These are phyloP conservation scores for Colletotrichum acutatum DNA, from an alignment of 2,329 filamentous ascomycete species.

Conservation along the genomic window DNA sequence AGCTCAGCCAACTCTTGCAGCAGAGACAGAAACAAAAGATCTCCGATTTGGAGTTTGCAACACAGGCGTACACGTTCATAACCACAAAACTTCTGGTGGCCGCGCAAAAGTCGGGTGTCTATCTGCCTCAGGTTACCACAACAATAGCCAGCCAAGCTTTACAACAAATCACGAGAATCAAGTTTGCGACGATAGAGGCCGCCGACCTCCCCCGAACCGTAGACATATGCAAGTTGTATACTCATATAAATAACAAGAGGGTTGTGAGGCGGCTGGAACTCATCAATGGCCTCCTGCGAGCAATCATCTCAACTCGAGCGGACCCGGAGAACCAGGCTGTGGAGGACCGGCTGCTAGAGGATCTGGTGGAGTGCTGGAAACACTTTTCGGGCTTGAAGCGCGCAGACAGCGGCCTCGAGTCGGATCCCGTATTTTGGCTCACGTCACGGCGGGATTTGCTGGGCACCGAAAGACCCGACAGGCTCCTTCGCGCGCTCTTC, in stretches of 20 bases:
- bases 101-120: background rate
- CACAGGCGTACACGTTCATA: background rate
- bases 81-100: slow-evolving; percentile 14
- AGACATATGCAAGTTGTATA: slow-evolving; percentile 27
- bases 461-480: slow-evolving; percentile 30
- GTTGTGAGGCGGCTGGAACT: slow-evolving; percentile 18
- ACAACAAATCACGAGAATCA: slow-evolving; percentile 7
- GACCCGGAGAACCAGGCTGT: background rate
- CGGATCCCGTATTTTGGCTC: slow-evolving; percentile 42
- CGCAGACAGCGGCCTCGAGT: slow-evolving; percentile 29
- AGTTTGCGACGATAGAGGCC: background rate
- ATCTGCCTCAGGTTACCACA: background rate
- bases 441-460: slow-evolving; percentile 42
- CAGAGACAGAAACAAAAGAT: background rate
- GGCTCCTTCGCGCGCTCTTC: slow-evolving; percentile 14
- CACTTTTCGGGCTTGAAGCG: slow-evolving; percentile 49
- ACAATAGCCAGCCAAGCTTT: background rate
- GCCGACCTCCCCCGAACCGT: slow-evolving; percentile 13
- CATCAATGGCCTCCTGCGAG: slow-evolving; percentile 12
- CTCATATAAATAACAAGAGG: slow-evolving; percentile 6
- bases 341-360: slow-evolving; percentile 35
- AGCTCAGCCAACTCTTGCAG: slow-evolving; percentile 14
- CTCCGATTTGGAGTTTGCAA: background rate
- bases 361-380: slow-evolving; percentile 50
- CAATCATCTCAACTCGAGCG: background rate